phyloP scores from a whole-genome alignment of 2,329 filamentous ascomycete genomes.

The Didymella pomorum region DNA sequence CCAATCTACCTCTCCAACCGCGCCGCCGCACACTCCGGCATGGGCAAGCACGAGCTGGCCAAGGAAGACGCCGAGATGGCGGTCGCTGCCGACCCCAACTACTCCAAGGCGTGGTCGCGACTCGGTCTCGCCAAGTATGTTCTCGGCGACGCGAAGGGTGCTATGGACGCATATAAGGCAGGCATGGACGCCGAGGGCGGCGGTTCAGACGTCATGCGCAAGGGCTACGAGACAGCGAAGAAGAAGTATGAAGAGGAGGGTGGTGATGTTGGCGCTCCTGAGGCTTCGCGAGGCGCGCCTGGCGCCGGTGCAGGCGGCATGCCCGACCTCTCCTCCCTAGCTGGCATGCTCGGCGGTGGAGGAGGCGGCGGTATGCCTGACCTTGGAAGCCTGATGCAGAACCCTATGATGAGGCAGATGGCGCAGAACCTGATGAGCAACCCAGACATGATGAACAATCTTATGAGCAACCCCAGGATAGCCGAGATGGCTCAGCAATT shows the following conservation, averaged over 20 bases:
- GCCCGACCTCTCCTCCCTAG: conserved; percentile 82
- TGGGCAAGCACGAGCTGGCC: conserved; percentile 83
- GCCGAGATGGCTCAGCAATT: conserved; percentile 87
- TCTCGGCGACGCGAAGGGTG: conserved; percentile 86
- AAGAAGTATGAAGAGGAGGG: conserved; percentile 82
- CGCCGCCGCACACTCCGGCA: conserved; percentile 88
- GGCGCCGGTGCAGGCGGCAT: conserved; percentile 73
- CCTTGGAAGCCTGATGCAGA: conserved; percentile 67
- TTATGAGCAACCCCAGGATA: conserved; percentile 93
- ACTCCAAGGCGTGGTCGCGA: conserved; percentile 97
- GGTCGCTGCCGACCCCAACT: conserved; percentile 84
- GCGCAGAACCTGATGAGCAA: conserved; percentile 98
- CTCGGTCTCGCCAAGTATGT: conserved; percentile 91
- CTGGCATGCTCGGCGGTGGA: conserved; percentile 59
- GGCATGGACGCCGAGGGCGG: conserved; percentile 96
- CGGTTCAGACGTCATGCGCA: conserved; percentile 96
- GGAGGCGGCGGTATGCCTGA: conserved; percentile 84
- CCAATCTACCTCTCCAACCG: conserved; percentile 98
- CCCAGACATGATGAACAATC: conserved; percentile 85
- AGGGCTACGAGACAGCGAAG: conserved; percentile 93
- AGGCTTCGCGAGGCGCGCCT: conserved; percentile 42
- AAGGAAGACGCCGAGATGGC: conserved; percentile 90
- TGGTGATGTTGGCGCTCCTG: conserved; percentile 60
- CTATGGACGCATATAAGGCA: conserved; percentile 92
- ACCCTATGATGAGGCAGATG: conserved; percentile 98